These are phyloP conservation scores for Syzygium aqueum DNA, from an alignment of 345 rosid genomes.

Conservation along the genomic window DNA sequence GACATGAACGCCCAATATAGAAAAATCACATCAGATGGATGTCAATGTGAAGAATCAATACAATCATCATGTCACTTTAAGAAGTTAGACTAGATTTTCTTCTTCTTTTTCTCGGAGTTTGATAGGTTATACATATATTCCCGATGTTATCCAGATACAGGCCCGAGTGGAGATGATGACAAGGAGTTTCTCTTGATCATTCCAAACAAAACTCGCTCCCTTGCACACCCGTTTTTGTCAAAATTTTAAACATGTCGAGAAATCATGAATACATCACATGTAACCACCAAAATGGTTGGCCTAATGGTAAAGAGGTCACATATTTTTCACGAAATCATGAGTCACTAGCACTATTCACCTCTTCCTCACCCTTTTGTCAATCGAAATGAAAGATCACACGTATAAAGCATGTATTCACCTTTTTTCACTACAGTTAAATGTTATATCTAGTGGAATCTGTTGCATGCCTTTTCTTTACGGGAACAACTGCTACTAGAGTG, in stretches of 20 bases:
- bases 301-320: not conserved
- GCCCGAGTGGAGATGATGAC: not conserved
- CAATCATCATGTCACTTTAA: not conserved
- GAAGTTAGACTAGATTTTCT: not conserved
- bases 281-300: not conserved
- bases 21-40: not conserved
- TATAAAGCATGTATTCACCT: not conserved
- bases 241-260: not conserved
- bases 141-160: not conserved
- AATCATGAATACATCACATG: not conserved
- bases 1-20: not conserved
- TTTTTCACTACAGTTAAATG: not conserved
- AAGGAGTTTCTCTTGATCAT: not conserved
- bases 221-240: not conserved
- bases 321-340: rapidly evolving
- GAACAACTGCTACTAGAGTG: not conserved
- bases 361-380: not conserved
- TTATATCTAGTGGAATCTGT: not conserved
- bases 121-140: not conserved
- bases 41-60: not conserved
- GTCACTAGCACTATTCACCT: not conserved
- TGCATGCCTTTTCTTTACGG: not conserved
- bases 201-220: not conserved
- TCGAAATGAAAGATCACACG: not conserved
- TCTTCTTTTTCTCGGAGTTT: not conserved